Conservation (phyloP, 345 rosid genomes). For the Erysimum cheiranthoides region DNA sequence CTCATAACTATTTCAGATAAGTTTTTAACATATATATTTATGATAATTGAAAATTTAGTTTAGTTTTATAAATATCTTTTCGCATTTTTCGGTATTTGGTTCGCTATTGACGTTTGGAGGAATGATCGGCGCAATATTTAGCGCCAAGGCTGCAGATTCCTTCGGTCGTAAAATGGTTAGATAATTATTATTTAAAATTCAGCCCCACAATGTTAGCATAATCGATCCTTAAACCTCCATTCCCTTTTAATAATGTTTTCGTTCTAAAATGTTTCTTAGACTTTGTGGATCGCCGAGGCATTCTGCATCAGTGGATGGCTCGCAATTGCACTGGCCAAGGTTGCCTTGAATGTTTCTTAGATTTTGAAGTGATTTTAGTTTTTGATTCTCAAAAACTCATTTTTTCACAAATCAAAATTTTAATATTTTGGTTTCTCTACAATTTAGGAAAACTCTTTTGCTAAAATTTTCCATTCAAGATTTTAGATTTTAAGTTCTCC, state of each 20-base stretch:
- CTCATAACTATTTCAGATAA: background rate
- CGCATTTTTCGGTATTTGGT: slow-evolving; percentile 63
- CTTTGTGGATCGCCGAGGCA: slow-evolving; percentile 51
- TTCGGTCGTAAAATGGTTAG: slow-evolving; percentile 57
- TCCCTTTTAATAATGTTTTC: background rate
- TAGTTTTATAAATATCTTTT: background rate
- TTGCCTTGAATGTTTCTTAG: too few relatives aligned
- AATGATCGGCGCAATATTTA: slow-evolving; percentile 56
- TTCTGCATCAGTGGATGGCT: slow-evolving; percentile 56
- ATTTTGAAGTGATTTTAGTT: too few relatives aligned
- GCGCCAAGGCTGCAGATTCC: slow-evolving; percentile 53
- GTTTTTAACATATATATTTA: background rate
- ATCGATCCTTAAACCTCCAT: background rate
- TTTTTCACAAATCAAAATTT: too few relatives aligned
- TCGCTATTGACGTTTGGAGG: slow-evolving; percentile 65
- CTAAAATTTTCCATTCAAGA: too few relatives aligned
- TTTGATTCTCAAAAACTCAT: too few relatives aligned
- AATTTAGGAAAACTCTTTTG: too few relatives aligned
- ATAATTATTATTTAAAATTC: background rate
- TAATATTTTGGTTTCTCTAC: too few relatives aligned
- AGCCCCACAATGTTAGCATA: background rate
- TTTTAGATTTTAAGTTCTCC: too few relatives aligned
- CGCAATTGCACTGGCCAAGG: slow-evolving; percentile 54
- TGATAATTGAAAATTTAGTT: background rate
- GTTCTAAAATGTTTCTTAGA: slow-evolving; percentile 35